Evolutionary conservation across 345 rosid genomes (phyloP).

Genomic region (Brassica carinata): DNA sequence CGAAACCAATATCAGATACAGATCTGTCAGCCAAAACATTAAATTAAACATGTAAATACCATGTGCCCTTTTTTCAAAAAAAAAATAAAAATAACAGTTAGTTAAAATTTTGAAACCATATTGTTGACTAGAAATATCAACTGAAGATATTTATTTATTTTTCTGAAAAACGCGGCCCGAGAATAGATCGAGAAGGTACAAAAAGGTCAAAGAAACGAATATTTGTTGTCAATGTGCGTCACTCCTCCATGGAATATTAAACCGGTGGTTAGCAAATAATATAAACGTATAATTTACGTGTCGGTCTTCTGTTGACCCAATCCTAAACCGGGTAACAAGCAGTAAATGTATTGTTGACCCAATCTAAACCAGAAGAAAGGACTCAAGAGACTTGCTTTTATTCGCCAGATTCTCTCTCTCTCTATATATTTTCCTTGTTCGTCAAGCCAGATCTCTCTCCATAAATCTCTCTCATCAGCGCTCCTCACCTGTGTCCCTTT

Average conservation of each 20-base stretch:
- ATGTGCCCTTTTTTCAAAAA: too few relatives aligned
- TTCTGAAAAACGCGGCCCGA: neutral
- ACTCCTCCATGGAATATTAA: neutral
- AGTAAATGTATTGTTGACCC: constrained; percentile 20
- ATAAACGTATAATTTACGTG: neutral
- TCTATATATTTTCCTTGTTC: constrained; percentile 27
- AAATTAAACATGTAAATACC: neutral
- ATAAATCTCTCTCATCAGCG: constrained; percentile 16
- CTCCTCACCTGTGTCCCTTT: constrained; percentile 6
- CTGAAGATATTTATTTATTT: neutral
- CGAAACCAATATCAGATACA: neutral
- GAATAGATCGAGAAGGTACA: constrained; percentile 27
- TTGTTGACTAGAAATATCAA: neutral
- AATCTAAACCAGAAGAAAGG: constrained; percentile 29
- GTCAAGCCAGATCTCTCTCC: constrained; percentile 44
- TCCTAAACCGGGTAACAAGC: constrained; percentile 16
- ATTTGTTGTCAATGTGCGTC: constrained; percentile 27
- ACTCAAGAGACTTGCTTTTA: neutral
- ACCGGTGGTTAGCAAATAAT: constrained; percentile 24
- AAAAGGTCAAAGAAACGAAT: constrained; percentile 5
- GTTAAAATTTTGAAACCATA: neutral
- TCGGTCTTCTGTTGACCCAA: constrained; percentile 27
- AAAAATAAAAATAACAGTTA: neutral
- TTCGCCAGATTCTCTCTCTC: constrained; percentile 27
- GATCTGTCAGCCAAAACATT: neutral